phyloP scores from a whole-genome alignment of 805 yeast species.

The Lipomyces anomalus region DNA sequence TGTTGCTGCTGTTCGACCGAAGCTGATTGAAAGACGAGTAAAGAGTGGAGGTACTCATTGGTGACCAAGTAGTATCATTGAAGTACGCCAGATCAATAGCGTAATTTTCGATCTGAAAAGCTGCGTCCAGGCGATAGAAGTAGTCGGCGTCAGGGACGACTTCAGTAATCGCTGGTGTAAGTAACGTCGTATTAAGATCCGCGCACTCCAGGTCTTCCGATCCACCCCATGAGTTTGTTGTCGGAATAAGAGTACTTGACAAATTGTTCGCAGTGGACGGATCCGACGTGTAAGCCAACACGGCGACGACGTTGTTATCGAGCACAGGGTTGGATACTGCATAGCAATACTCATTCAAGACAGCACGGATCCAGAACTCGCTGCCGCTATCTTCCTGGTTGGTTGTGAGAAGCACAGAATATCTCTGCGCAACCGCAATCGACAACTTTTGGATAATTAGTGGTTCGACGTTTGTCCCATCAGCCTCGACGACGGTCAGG shows the following conservation, averaged over 20 bases:
- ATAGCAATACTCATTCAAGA: conserved; percentile 37
- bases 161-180: conserved; percentile 23
- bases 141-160: conserved; percentile 32
- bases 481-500: conserved; percentile 34
- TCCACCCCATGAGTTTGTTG: conserved; percentile 20
- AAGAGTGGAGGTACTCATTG: conserved; percentile 21
- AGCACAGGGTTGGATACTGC: conserved; percentile 34
- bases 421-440: conserved; percentile 72
- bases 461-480: conserved; percentile 31
- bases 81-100: conserved; percentile 32
- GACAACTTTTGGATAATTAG: conserved; percentile 25
- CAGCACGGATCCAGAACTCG: conserved; percentile 40
- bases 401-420: conserved; percentile 60
- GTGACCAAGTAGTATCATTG: conserved; percentile 26
- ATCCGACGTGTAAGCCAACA: conserved; percentile 29
- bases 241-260: conserved; percentile 14
- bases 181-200: conserved; percentile 26
- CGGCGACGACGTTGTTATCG: conserved; percentile 34
- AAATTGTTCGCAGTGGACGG: conserved; percentile 14
- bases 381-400: conserved; percentile 31
- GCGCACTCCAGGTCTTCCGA: conserved; percentile 28
- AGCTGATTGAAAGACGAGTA: conserved; percentile 17
- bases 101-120: conserved; percentile 34
- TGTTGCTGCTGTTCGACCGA: conserved; percentile 4
- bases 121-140: conserved; percentile 32